Evolutionary conservation across 1,284 basidiomycete species (phyloP).

Genomic region (Agroathelia rolfsii): DNA sequence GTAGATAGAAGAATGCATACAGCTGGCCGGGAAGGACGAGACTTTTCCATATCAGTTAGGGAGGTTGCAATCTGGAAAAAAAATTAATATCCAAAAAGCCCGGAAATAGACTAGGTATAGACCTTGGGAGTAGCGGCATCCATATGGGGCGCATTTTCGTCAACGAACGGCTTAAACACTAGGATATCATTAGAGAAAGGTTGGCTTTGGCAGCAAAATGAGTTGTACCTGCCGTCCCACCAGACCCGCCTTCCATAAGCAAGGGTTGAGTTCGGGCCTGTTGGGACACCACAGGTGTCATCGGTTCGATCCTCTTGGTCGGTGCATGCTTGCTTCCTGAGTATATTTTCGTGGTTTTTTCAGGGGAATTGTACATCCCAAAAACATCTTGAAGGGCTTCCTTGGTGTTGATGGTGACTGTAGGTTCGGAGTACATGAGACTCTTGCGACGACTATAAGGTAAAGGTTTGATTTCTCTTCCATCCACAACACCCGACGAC

Average conservation of each 20-base stretch:
- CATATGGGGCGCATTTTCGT: slow-evolving; percentile 2
- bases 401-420: slow-evolving; percentile 80
- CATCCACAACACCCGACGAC: slow-evolving; percentile 2
- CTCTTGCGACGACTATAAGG: slow-evolving; percentile 19
- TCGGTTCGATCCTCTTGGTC: slow-evolving; percentile 47
- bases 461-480: too few species aligned
- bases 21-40: too few species aligned
- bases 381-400: slow-evolving; percentile 90
- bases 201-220: slow-evolving; percentile 6
- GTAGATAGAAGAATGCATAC: too few species aligned
- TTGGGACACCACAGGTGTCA: slow-evolving; percentile 28
- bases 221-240: slow-evolving; percentile 5
- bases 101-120: too few species aligned
- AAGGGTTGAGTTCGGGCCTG: too few species aligned
- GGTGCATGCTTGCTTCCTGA: slow-evolving; percentile 64
- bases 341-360: slow-evolving; percentile 53
- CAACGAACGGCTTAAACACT: slow-evolving; percentile 5
- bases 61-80: too few species aligned
- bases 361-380: slow-evolving; percentile 86
- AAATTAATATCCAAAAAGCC: too few species aligned
- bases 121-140: too few species aligned
- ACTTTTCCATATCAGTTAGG: too few species aligned
- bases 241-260: slow-evolving; percentile 12
- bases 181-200: slow-evolving; percentile 4
- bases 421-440: slow-evolving; percentile 40